Evolutionary conservation across 129 eudicot genomes (phyloP).

Genomic region (Tanacetum coccineum): DNA sequence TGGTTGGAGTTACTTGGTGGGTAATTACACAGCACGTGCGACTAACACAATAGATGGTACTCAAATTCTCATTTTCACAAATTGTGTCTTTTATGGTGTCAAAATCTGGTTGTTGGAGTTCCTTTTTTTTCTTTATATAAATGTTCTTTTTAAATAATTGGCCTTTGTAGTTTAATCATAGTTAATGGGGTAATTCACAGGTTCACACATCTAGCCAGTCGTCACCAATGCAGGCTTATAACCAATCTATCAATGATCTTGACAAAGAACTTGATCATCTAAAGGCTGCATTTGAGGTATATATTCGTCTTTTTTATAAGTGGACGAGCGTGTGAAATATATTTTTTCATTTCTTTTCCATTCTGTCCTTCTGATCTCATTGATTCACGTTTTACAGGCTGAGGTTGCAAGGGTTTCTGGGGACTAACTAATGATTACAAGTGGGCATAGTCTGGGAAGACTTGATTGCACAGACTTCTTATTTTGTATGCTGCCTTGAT

Average conservation of each 20-base stretch:
- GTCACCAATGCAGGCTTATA: conserved; percentile 78
- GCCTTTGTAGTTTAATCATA: neutral
- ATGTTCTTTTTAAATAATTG: neutral
- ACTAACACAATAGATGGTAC: too few relatives aligned
- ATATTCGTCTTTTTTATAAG: neutral
- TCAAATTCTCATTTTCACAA: too few relatives aligned
- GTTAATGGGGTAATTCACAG: conserved; percentile 17
- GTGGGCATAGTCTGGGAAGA: too few relatives aligned
- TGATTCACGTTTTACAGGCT: too few relatives aligned
- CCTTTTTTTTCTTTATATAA: neutral
- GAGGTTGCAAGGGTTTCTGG: too few relatives aligned
- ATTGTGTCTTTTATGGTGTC: neutral
- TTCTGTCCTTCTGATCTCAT: too few relatives aligned
- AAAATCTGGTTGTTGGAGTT: neutral
- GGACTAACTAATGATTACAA: too few relatives aligned
- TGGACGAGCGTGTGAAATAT: too few relatives aligned
- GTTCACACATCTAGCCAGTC: conserved; percentile 81
- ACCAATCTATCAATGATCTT: conserved; percentile 72
- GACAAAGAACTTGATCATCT: conserved; percentile 77
- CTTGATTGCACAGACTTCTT: too few relatives aligned
- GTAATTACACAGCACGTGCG: too few relatives aligned
- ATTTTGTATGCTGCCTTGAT: too few relatives aligned
- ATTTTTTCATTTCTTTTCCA: too few relatives aligned
- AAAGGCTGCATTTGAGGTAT: conserved; percentile 68
- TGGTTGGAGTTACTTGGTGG: neutral